Conservation (phyloP, 148 eudicot species). For the Vaccinium myrtillus region DNA sequence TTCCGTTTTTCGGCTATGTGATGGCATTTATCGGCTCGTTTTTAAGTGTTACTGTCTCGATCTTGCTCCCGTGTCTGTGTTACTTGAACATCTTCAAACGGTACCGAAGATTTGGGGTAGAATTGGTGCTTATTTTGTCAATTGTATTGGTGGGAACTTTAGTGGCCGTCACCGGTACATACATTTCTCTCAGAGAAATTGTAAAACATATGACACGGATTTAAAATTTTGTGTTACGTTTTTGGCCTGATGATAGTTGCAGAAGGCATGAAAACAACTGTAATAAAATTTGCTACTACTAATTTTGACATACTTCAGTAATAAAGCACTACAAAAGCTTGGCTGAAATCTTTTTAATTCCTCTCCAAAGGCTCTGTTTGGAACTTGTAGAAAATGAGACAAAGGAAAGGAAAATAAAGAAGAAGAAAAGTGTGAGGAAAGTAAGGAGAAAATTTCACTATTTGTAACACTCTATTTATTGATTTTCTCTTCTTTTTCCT, state of each 20-base stretch:
- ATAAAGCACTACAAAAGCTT: not conserved
- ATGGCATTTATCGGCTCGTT: slow-evolving; percentile 69
- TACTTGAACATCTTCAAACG: slow-evolving; percentile 51
- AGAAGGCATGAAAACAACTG: not conserved
- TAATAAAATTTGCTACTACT: not conserved
- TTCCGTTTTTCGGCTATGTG: slow-evolving; percentile 71
- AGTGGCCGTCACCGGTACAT: slow-evolving; percentile 48
- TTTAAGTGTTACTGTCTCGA: slow-evolving; percentile 44
- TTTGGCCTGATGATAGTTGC: not conserved
- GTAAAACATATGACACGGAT: slow-evolving; percentile 14
- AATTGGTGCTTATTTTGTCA: slow-evolving; percentile 34
- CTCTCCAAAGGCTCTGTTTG: too few relatives aligned
- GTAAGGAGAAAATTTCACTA: too few relatives aligned
- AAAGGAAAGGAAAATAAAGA: too few relatives aligned
- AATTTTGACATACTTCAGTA: not conserved
- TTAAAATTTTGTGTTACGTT: not conserved
- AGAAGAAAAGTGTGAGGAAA: too few relatives aligned
- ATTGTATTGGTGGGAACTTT: slow-evolving; percentile 36
- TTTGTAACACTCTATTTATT: too few relatives aligned
- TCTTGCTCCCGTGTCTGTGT: slow-evolving; percentile 62
- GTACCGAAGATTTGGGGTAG: slow-evolving; percentile 24
- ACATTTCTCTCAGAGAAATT: slow-evolving; percentile 44
- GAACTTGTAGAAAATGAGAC: too few relatives aligned
- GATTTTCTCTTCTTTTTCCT: too few relatives aligned
- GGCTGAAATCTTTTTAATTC: too few relatives aligned